A percentile compares a stretch with the other conserved stretches of the same genome.
phyloP scores from a whole-genome alignment of 805 yeast genomes.

The Candida sanyiensis region DNA sequence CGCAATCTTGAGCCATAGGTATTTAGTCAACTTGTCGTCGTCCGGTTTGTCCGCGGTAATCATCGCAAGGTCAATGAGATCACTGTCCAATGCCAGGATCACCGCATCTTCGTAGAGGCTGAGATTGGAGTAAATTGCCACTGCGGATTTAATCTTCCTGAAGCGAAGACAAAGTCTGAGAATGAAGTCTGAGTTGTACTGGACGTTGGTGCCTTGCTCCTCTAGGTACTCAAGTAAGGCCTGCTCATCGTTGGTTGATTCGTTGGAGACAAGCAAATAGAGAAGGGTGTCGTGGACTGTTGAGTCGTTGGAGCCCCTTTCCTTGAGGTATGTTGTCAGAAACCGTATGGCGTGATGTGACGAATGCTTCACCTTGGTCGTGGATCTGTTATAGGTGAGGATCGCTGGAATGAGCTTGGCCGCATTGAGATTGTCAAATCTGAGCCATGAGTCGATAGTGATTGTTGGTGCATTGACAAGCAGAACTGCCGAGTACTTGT shows the following conservation, averaged over 20 bases:
- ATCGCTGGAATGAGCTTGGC: slow-evolving; percentile 70
- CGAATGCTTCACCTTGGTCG: slow-evolving; percentile 32
- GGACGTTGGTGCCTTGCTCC: slow-evolving; percentile 31
- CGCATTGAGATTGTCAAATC: slow-evolving; percentile 48
- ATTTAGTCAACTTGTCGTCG: slow-evolving; percentile 51
- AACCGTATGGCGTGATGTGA: slow-evolving; percentile 65
- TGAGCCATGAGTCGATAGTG: slow-evolving; percentile 78
- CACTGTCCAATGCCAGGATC: slow-evolving; percentile 58
- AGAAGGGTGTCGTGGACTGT: slow-evolving; percentile 66
- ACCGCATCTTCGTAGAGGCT: slow-evolving; percentile 78
- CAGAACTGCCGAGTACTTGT: slow-evolving; percentile 64
- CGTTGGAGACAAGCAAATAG: slow-evolving; percentile 49
- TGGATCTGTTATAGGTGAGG: slow-evolving; percentile 55
- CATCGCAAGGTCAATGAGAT: slow-evolving; percentile 52
- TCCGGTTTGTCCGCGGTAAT: slow-evolving; percentile 52
- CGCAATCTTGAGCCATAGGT: slow-evolving; percentile 64
- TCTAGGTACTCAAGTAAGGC: slow-evolving; percentile 47
- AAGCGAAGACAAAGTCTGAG: slow-evolving; percentile 64
- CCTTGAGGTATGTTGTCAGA: slow-evolving; percentile 48
- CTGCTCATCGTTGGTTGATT: slow-evolving; percentile 35
- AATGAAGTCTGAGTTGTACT: slow-evolving; percentile 68
- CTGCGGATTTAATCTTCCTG: slow-evolving; percentile 57
- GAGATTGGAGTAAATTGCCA: slow-evolving; percentile 63
- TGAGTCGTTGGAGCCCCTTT: slow-evolving; percentile 36
- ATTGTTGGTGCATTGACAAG: slow-evolving; percentile 60